Conservation (phyloP, 352 stramenopile genomes). For the Phytophthora idaei region DNA sequence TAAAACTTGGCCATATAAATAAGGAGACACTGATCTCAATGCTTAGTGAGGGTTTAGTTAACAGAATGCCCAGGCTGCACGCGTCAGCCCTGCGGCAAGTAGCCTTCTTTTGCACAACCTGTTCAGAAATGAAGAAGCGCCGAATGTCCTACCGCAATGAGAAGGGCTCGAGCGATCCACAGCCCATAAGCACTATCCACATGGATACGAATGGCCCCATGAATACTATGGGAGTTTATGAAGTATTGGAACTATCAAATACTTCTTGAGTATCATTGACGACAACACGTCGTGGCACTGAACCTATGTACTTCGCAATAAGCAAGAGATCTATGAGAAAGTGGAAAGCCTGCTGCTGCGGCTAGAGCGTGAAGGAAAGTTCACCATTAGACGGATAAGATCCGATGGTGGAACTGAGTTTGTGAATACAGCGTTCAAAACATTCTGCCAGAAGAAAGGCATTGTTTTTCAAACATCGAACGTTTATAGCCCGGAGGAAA, state of each 20-base stretch:
- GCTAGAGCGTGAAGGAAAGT: constrained; percentile 14
- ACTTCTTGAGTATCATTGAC: too few species aligned
- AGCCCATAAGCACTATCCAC: constrained; percentile 19
- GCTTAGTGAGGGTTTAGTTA: background rate
- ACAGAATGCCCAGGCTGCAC: background rate
- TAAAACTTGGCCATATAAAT: constrained; percentile 12
- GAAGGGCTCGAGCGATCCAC: constrained; percentile 5
- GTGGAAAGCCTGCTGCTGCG: constrained; percentile 7
- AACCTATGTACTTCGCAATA: constrained; percentile 1
- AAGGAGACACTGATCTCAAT: constrained; percentile 7
- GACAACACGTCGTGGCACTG: background rate
- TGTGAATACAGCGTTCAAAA: constrained; percentile 18
- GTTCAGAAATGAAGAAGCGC: constrained; percentile 19
- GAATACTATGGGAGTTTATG: constrained; percentile 9
- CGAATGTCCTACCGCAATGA: constrained; percentile 22
- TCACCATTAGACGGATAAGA: constrained; percentile 11
- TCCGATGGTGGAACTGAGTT: constrained; percentile 20
- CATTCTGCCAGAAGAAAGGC: constrained; percentile 4
- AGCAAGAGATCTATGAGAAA: constrained; percentile 11
- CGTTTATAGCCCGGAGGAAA: constrained; percentile 18
- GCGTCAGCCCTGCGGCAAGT: background rate
- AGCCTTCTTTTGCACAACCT: constrained; percentile 18
- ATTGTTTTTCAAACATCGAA: constrained; percentile 21
- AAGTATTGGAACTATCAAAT: too few species aligned
- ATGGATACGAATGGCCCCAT: constrained; percentile 24